These are phyloP conservation scores for Trichosporon sp. DNA, from an alignment of 1,284 basidiomycete species.

Conservation along the genomic window DNA sequence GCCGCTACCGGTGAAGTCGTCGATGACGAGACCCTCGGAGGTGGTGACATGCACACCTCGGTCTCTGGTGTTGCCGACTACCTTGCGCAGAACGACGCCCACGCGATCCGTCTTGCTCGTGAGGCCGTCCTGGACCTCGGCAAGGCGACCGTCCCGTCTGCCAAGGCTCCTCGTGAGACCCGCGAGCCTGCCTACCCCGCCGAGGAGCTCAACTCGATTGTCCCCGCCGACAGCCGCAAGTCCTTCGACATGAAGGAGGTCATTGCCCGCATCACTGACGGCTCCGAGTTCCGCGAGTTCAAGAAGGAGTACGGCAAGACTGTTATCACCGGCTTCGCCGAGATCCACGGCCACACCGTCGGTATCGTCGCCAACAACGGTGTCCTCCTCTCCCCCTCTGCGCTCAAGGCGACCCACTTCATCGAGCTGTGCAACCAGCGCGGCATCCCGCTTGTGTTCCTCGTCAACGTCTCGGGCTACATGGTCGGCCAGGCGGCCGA, in stretches of 20 bases:
- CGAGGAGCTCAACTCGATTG: constrained; percentile 81
- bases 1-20: constrained; percentile 91
- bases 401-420: constrained; percentile 89
- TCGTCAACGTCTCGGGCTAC: constrained; percentile 87
- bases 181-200: constrained; percentile 68
- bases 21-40: constrained; percentile 76
- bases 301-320: constrained; percentile 91
- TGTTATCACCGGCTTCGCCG: constrained; percentile 86
- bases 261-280: constrained; percentile 85
- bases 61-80: constrained; percentile 94
- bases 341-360: constrained; percentile 77
- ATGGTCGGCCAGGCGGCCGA: constrained; percentile 95
- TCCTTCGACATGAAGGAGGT: constrained; percentile 91
- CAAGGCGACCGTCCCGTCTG: constrained; percentile 14
- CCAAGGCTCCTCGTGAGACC: constrained; percentile 9
- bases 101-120: constrained; percentile 79
- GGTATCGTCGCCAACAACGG: constrained; percentile 92
- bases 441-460: constrained; percentile 80
- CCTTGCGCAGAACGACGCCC: constrained; percentile 79
- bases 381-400: constrained; percentile 87
- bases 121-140: constrained; percentile 76
- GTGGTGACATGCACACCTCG: constrained; percentile 88
- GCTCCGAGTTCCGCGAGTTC: constrained; percentile 87
- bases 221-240: constrained; percentile 81
- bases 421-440: constrained; percentile 91